Evolutionary conservation across 495 filamentous ascomycete species (phyloP).

Genomic region (Melanomma pulvis-pyrius): DNA sequence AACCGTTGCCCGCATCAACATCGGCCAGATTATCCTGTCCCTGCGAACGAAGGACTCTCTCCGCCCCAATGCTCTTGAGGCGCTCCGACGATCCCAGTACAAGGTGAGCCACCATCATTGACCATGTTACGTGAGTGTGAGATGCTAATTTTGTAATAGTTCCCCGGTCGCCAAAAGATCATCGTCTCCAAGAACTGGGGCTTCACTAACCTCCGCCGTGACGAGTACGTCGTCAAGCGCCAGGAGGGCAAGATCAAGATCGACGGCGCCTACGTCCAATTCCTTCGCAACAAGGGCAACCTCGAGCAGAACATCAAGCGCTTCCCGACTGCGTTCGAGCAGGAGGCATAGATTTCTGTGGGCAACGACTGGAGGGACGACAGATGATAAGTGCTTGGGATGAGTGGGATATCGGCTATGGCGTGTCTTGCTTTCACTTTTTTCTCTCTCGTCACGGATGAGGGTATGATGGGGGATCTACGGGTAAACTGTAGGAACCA

Average conservation of each 20-base stretch:
- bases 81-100: constrained; percentile 97
- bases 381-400: constrained; percentile 2
- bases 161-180: constrained; percentile 99
- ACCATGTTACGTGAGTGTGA: neutral
- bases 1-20: constrained; percentile 97
- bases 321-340: constrained; percentile 86
- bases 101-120: constrained; percentile 54
- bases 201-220: constrained; percentile 95
- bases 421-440: constrained; percentile 28
- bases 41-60: constrained; percentile 93
- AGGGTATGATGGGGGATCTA: constrained; percentile 11
- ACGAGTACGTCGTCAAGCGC: constrained; percentile 94
- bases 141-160: constrained; percentile 49
- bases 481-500: constrained; percentile 5
- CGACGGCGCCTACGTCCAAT: constrained; percentile 99
- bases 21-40: constrained; percentile 95
- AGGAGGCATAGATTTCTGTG: constrained; percentile 39
- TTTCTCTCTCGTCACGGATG: constrained; percentile 18
- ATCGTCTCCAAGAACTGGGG: constrained; percentile 99
- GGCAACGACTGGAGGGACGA: neutral
- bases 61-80: constrained; percentile 92
- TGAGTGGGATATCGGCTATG: constrained; percentile 32
- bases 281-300: constrained; percentile 86
- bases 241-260: constrained; percentile 84
- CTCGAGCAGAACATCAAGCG: constrained; percentile 83